Evolutionary conservation across 2,329 filamentous ascomycete species (phyloP).

Genomic region (Hirsutella thompsonii): DNA sequence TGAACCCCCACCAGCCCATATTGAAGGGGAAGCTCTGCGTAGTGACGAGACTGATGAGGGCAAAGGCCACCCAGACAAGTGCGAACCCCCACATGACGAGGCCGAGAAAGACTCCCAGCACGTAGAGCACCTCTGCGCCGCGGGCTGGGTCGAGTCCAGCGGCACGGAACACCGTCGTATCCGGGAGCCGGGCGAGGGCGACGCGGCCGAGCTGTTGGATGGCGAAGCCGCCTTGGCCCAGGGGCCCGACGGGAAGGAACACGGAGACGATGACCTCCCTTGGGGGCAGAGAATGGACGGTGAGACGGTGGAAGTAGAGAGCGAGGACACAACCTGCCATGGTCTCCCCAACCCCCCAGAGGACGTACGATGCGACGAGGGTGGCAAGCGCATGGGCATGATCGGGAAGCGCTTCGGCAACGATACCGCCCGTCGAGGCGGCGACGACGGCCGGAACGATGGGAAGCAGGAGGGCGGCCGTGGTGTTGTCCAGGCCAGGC

Average conservation of each 20-base stretch:
- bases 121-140: slow-evolving; percentile 36
- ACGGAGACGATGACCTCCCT: slow-evolving; percentile 55
- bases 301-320: slow-evolving; percentile 58
- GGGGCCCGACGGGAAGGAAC: slow-evolving; percentile 53
- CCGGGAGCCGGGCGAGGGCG: slow-evolving; percentile 26
- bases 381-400: slow-evolving; percentile 44
- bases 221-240: slow-evolving; percentile 53
- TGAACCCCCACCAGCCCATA: slow-evolving; percentile 35
- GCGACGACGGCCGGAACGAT: slow-evolving; percentile 56
- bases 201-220: slow-evolving; percentile 38
- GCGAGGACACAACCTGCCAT: slow-evolving; percentile 50
- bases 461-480: slow-evolving; percentile 51
- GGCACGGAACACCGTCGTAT: slow-evolving; percentile 30
- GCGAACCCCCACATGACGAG: slow-evolving; percentile 32
- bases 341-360: slow-evolving; percentile 51
- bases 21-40: slow-evolving; percentile 29
- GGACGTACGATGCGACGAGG: slow-evolving; percentile 50
- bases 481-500: slow-evolving; percentile 42
- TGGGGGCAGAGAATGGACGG: slow-evolving; percentile 51
- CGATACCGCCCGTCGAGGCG: slow-evolving; percentile 48
- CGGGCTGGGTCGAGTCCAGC: slow-evolving; percentile 17
- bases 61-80: slow-evolving; percentile 29
- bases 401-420: slow-evolving; percentile 46
- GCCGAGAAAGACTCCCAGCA: slow-evolving; percentile 36
- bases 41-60: slow-evolving; percentile 25